A percentile compares a stretch with the other conserved stretches of the same genome.
phyloP scores from a whole-genome alignment of 1,284 basidiomycete species.

The Tylopilus microsporus region DNA sequence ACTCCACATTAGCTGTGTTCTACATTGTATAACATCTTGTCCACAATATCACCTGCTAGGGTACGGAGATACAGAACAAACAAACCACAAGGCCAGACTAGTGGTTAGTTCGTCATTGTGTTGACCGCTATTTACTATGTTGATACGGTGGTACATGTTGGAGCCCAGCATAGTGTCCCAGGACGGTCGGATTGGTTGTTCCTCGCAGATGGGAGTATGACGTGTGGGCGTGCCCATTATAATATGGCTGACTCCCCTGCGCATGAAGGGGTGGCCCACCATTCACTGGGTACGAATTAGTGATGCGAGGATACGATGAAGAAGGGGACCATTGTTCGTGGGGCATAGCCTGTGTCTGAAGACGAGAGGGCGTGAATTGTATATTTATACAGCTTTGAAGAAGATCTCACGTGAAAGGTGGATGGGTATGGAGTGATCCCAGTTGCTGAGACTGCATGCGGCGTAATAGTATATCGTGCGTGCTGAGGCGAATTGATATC shows the following conservation, averaged over 20 bases:
- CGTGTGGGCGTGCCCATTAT: constrained; percentile 24
- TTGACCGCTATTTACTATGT: constrained; percentile 25
- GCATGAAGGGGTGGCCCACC: constrained; percentile 16
- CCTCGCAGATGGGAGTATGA: constrained; percentile 31
- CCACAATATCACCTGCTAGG: constrained; percentile 10
- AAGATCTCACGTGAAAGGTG: constrained; percentile 21
- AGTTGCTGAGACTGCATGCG: constrained; percentile 16
- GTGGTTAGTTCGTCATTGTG: background rate
- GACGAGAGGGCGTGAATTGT: background rate
- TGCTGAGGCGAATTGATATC: constrained; percentile 23
- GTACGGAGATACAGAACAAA: constrained; percentile 7
- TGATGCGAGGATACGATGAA: constrained; percentile 25
- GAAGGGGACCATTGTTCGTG: constrained; percentile 28
- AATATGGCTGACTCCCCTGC: constrained; percentile 29
- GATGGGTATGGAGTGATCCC: constrained; percentile 25
- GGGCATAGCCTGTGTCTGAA: constrained; percentile 18
- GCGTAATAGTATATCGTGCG: constrained; percentile 17
- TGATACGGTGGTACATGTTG: constrained; percentile 31
- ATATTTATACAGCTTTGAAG: background rate
- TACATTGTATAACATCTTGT: constrained; percentile 25
- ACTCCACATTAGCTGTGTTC: constrained; percentile 27
- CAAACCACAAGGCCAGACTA: constrained; percentile 10
- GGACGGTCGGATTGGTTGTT: constrained; percentile 12
- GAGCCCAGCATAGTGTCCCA: constrained; percentile 28
- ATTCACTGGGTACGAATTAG: constrained; percentile 20